Evolutionary conservation across 2,329 filamentous ascomycete genomes (phyloP).

Genomic region (Stachybotrys echinatus): DNA sequence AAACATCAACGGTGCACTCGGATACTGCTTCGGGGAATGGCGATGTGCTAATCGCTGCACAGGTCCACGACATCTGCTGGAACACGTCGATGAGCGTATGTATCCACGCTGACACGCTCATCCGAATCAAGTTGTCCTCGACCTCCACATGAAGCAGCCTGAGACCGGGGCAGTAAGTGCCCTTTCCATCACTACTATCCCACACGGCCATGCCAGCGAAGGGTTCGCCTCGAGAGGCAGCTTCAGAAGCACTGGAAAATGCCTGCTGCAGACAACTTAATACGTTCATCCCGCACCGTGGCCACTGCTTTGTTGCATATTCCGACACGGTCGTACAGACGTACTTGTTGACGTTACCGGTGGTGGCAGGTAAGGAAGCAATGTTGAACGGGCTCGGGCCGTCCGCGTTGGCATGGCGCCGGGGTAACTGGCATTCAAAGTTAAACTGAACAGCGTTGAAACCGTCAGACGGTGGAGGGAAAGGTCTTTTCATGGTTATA

Average conservation of each 20-base stretch:
- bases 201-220: slow-evolving; percentile 29
- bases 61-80: slow-evolving; percentile 32
- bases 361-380: slow-evolving; percentile 23
- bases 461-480: slow-evolving; percentile 24
- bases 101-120: slow-evolving; percentile 28
- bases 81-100: slow-evolving; percentile 28
- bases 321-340: slow-evolving; percentile 25
- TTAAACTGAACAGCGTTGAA: slow-evolving; percentile 29
- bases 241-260: slow-evolving; percentile 18
- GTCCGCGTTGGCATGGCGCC: slow-evolving; percentile 4
- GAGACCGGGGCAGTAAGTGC: slow-evolving; percentile 20
- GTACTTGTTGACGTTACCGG: slow-evolving; percentile 26
- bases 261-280: slow-evolving; percentile 25
- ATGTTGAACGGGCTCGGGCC: not conserved
- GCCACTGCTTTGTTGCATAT: slow-evolving; percentile 25
- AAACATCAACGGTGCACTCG: slow-evolving; percentile 23
- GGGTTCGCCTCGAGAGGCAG: slow-evolving; percentile 14
- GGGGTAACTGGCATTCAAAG: slow-evolving; percentile 27
- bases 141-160: slow-evolving; percentile 28
- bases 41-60: slow-evolving; percentile 26
- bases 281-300: slow-evolving; percentile 22
- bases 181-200: slow-evolving; percentile 22
- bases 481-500: slow-evolving; percentile 22
- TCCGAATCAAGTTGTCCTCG: slow-evolving; percentile 22
- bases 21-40: slow-evolving; percentile 24